Evolutionary conservation across 371 early-diverging fungal genomes (phyloP), one percentile per base, ranked within the genome.

Genomic region (Mortierella sp.): DNA sequence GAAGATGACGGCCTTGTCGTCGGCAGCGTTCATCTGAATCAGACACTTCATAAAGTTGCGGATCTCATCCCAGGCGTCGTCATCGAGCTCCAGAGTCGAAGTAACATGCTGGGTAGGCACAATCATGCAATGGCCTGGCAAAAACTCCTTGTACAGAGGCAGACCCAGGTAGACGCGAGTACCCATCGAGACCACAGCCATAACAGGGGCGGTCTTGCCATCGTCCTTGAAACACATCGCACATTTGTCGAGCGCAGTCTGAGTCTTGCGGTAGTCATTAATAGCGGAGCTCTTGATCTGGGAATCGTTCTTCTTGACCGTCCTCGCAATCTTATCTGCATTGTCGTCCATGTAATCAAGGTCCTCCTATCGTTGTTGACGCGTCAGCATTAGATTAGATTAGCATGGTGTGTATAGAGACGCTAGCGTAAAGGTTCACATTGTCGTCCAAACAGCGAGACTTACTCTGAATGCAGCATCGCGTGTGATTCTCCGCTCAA

Each of bases 31-130:
- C 96, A 97, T 96, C 71, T 91, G 93, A 71, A 96, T 90, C 66
- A 98, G 84, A 74, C 95, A 96, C 85, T 98, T 98, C 94, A 96
- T 95, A 80, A 98, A 98, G 79, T 98, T 98, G 79, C 94, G 79
- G 34, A 98, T 93, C 86, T 98, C 99, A 65, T 93, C 94, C 98
- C 98, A 98, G 6, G 89, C 91, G 79, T 95, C 96, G 74, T 98
- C 97, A 65, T 97, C 97, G 61, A 93, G 94, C 73, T 96, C 95
- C 34, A 98, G 87, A 7, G 92, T 94, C 5, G 95, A 94, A 0
- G 92, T 80, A 26, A 90, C 89, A 83, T 99, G 99, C 66, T 97
- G 94, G 14, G 93, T 76, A 19, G 98, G 98, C 1, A 97, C 95
- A 79, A 99, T 97, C 68, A 93, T 79, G 85, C 97, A 97, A 70